A percentile compares a stretch with the other conserved stretches of the same genome.
These are phyloP conservation scores for Irpex rosettiformis DNA, from an alignment of 1,284 basidiomycete genomes.

Conservation along the genomic window DNA sequence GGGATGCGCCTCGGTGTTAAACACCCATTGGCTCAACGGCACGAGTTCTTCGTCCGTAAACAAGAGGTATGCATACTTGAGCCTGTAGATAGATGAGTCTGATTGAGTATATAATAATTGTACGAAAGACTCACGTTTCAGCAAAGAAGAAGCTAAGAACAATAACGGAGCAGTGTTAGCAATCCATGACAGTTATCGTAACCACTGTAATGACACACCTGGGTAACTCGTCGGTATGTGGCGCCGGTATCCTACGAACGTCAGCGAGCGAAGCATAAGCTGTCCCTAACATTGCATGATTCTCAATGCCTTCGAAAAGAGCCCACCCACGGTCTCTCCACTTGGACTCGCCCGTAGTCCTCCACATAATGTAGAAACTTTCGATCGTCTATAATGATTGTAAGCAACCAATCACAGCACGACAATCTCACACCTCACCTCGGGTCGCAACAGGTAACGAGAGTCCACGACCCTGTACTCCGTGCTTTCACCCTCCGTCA, in stretches of 20 bases:
- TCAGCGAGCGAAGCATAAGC: conserved; percentile 58
- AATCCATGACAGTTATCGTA: background rate
- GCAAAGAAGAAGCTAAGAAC: conserved; percentile 62
- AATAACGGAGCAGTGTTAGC: background rate
- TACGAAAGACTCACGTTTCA: conserved; percentile 50
- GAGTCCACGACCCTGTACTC: conserved; percentile 28
- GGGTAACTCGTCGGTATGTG: conserved; percentile 57
- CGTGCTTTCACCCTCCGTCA: conserved; percentile 17
- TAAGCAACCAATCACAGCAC: background rate
- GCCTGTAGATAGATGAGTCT: conserved; percentile 26
- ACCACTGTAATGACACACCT: conserved; percentile 40
- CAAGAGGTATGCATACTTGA: conserved; percentile 68
- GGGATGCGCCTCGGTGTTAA: conserved; percentile 83
- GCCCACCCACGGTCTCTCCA: conserved; percentile 80
- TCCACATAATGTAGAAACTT: conserved; percentile 68
- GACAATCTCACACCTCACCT: conserved; percentile 12
- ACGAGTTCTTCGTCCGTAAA: conserved; percentile 54
- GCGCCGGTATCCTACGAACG: conserved; percentile 39
- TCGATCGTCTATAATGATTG: conserved; percentile 52
- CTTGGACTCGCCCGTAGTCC: conserved; percentile 59
- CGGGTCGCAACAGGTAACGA: conserved; percentile 21
- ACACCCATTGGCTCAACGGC: conserved; percentile 71
- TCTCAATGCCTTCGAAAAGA: conserved; percentile 70
- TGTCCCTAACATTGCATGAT: conserved; percentile 45
- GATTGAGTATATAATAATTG: background rate